A percentile compares a stretch with the other conserved stretches of the same genome.
These are phyloP conservation scores for Leccinum subtestaceum DNA, from an alignment of 768 basidiomycete genomes.

Conservation along the genomic window DNA sequence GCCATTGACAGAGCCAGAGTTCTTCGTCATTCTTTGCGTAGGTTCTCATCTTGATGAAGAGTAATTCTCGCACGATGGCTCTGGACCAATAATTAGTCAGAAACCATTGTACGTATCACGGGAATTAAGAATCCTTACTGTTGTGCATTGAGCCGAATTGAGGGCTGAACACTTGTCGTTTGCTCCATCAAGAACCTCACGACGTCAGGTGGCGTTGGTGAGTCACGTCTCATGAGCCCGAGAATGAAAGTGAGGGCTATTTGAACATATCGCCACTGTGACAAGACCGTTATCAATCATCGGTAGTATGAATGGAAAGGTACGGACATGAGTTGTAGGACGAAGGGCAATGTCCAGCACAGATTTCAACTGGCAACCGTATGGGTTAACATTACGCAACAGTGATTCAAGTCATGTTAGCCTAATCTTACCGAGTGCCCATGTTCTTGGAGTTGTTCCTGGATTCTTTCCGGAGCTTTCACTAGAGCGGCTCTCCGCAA, in stretches of 20 bases:
- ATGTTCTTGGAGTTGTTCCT: constrained; percentile 47
- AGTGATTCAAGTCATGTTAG: not conserved
- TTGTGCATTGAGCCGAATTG: constrained; percentile 63
- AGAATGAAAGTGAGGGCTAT: constrained; percentile 62
- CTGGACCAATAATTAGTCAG: constrained; percentile 33
- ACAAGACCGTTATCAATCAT: constrained; percentile 11
- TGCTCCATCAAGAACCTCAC: constrained; percentile 65
- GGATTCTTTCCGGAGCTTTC: constrained; percentile 41
- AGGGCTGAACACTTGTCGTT: constrained; percentile 66
- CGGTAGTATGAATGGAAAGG: not conserved
- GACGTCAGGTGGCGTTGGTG: constrained; percentile 47
- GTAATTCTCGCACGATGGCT: constrained; percentile 62
- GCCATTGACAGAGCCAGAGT: constrained; percentile 74
- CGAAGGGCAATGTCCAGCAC: constrained; percentile 60
- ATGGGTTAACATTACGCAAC: not conserved
- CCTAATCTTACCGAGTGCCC: constrained; percentile 43
- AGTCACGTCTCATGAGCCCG: constrained; percentile 63
- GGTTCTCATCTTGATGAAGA: constrained; percentile 73
- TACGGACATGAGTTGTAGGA: constrained; percentile 71
- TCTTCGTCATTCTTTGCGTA: constrained; percentile 62
- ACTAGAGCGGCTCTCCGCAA: constrained; percentile 44
- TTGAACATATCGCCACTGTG: constrained; percentile 82
- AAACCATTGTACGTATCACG: not conserved
- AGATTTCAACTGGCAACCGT: constrained; percentile 45
- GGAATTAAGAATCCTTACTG: constrained; percentile 39